Evolutionary conservation across 345 rosid species (phyloP).

Genomic region (Limnanthes douglasii): DNA sequence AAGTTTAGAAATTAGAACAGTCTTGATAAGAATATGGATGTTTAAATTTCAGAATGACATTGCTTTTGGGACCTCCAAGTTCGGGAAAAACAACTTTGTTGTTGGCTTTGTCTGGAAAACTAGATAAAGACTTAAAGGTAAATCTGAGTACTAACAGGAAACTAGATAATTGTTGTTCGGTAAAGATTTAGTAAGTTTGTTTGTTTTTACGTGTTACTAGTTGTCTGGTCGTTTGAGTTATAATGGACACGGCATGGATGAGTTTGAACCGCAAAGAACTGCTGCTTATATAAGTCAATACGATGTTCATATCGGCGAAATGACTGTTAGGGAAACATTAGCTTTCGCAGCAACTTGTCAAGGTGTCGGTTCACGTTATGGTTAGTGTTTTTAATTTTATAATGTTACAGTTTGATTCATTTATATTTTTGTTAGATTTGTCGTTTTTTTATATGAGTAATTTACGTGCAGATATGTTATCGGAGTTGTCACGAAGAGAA

Average conservation of each 20-base stretch:
- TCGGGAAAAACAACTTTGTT: constrained; percentile 76
- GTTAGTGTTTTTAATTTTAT: constrained; percentile 20
- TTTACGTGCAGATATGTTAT: constrained; percentile 36
- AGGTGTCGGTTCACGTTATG: constrained; percentile 51
- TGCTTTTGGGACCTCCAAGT: constrained; percentile 84
- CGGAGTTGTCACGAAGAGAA: constrained; percentile 66
- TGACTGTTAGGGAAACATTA: constrained; percentile 74
- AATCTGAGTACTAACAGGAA: background rate
- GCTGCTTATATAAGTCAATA: constrained; percentile 62
- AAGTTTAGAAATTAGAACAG: too few relatives aligned
- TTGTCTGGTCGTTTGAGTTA: constrained; percentile 40
- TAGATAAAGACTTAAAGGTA: constrained; percentile 30
- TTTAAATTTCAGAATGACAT: constrained; percentile 23
- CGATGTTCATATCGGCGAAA: constrained; percentile 39
- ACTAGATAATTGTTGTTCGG: too few relatives aligned
- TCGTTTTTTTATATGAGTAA: background rate
- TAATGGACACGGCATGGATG: constrained; percentile 39
- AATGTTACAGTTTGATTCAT: background rate
- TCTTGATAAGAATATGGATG: too few relatives aligned
- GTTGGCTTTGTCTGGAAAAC: constrained; percentile 54
- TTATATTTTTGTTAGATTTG: background rate
- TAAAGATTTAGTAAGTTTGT: constrained; percentile 1
- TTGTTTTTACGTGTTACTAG: constrained; percentile 12
- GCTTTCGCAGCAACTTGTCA: constrained; percentile 72
- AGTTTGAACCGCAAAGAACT: constrained; percentile 51